Evolutionary conservation across 371 early-diverging fungal species (phyloP).

Genomic region (Saksenaea oblongispora): DNA sequence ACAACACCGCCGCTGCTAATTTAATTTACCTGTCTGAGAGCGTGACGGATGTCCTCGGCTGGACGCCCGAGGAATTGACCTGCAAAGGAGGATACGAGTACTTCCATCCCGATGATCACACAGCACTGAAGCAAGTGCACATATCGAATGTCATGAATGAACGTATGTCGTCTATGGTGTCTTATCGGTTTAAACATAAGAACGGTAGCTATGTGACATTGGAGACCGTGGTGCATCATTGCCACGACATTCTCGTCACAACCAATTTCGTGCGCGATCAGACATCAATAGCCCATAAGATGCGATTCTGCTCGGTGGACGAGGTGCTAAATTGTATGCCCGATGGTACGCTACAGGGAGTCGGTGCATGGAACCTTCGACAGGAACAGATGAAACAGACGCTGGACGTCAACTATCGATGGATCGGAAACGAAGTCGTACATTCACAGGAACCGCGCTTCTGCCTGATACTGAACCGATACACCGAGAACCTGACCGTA

Average conservation of each 20-base stretch:
- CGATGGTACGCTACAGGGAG: slow-evolving; percentile 25
- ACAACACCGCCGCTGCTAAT: slow-evolving; percentile 47
- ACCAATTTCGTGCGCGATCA: slow-evolving; percentile 26
- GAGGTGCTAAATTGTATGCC: slow-evolving; percentile 16
- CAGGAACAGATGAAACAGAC: slow-evolving; percentile 24
- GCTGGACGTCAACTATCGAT: slow-evolving; percentile 13
- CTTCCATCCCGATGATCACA: slow-evolving; percentile 49
- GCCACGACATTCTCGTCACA: slow-evolving; percentile 31
- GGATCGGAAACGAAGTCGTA: slow-evolving; percentile 23
- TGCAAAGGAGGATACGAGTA: slow-evolving; percentile 46
- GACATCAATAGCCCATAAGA: slow-evolving; percentile 19
- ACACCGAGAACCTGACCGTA: slow-evolving; percentile 26
- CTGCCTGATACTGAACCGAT: slow-evolving; percentile 41
- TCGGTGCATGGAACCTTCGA: slow-evolving; percentile 32
- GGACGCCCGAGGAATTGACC: slow-evolving; percentile 49
- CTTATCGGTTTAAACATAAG: slow-evolving; percentile 36
- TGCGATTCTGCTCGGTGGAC: slow-evolving; percentile 34
- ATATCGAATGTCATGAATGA: slow-evolving; percentile 48
- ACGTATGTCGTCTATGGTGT: slow-evolving; percentile 36
- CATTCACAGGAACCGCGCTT: slow-evolving; percentile 27
- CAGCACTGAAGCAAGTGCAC: slow-evolving; percentile 35
- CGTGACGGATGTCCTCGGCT: slow-evolving; percentile 51
- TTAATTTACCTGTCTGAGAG: slow-evolving; percentile 55
- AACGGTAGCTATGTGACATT: slow-evolving; percentile 32
- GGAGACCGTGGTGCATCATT: slow-evolving; percentile 39